phyloP scores from a whole-genome alignment of 1,139 yeast species.

The Candida sp. region DNA sequence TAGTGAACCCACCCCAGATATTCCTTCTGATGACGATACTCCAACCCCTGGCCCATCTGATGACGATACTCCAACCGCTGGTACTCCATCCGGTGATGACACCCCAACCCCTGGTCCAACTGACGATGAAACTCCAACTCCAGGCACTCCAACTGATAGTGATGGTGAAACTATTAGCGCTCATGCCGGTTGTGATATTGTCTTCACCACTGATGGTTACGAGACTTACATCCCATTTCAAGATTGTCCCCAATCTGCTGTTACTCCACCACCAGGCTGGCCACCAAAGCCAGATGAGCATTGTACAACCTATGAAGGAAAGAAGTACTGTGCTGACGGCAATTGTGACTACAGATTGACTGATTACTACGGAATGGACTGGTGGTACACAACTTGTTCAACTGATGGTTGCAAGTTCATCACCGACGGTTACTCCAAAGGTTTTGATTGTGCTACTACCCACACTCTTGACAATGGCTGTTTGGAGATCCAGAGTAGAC shows the following conservation, averaged over 20 bases:
- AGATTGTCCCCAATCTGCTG: neutral
- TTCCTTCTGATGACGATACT: neutral
- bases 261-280: neutral
- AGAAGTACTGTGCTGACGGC: neutral
- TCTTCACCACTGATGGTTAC: neutral
- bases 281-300: slow-evolving; percentile 2
- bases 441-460: slow-evolving; percentile 2
- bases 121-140: neutral
- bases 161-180: neutral
- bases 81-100: neutral
- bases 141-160: neutral
- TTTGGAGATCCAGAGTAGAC: neutral
- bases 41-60: neutral
- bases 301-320: neutral
- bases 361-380: neutral
- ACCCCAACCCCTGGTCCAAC: neutral
- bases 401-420: slow-evolving; percentile 2
- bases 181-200: slow-evolving; percentile 1
- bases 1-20: neutral
- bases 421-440: neutral
- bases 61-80: neutral
- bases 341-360: neutral
- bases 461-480: neutral
- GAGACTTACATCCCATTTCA: neutral
- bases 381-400: neutral